These are phyloP conservation scores for Monosporozyma aerobia DNA, from an alignment of 805 yeast species.

Conservation along the genomic window DNA sequence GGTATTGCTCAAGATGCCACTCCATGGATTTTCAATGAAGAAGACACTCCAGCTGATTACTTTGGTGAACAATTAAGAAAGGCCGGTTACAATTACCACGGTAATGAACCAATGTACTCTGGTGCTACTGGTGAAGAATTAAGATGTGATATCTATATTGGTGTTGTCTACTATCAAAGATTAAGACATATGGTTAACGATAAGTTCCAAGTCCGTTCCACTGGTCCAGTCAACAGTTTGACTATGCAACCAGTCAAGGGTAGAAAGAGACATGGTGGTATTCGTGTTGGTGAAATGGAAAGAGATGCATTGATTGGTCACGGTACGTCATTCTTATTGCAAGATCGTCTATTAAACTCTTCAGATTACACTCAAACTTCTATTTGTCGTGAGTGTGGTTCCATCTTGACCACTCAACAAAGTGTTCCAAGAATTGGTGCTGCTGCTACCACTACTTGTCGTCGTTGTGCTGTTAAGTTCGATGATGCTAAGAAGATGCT, in stretches of 20 bases:
- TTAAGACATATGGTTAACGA: slow-evolving; percentile 99
- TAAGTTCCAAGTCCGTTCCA: slow-evolving; percentile 97
- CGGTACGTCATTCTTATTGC: slow-evolving; percentile 90
- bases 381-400: slow-evolving; percentile 88
- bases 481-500: slow-evolving; percentile 42
- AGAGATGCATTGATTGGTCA: slow-evolving; percentile 98
- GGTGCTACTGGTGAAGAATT: slow-evolving; percentile 98
- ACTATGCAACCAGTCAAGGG: slow-evolving; percentile 99
- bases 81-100: slow-evolving; percentile 95
- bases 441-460: slow-evolving; percentile 68
- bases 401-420: slow-evolving; percentile 78
- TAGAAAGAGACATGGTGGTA: slow-evolving; percentile 98
- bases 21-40: slow-evolving; percentile 89
- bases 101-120: slow-evolving; percentile 97
- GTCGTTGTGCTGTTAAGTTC: slow-evolving; percentile 76
- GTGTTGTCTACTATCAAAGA: slow-evolving; percentile 96
- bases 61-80: slow-evolving; percentile 84
- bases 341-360: slow-evolving; percentile 89
- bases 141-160: slow-evolving; percentile 90
- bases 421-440: slow-evolving; percentile 89
- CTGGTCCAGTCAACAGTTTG: slow-evolving; percentile 94
- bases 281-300: slow-evolving; percentile 99
- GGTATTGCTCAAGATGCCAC: slow-evolving; percentile 97
- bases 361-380: slow-evolving; percentile 91
- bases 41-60: slow-evolving; percentile 93